Base-by-base conservation (phyloP, 306 rosid genomes). In the Vicia villosa region DNA sequence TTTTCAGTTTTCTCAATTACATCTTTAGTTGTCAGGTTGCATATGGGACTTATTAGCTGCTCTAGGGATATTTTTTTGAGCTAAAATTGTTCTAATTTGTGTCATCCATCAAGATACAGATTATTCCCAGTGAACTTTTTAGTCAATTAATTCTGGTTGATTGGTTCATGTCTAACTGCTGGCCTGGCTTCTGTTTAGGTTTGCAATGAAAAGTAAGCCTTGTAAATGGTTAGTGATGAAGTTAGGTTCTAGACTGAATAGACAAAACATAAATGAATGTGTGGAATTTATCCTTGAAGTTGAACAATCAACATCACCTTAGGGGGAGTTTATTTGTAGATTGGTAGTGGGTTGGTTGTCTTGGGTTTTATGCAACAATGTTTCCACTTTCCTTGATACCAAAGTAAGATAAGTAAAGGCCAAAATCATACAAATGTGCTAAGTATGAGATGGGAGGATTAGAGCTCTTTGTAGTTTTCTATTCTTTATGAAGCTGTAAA, bases 81-180 rank as follows among this genome's bases (percentile, higher is more conserved):
- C 62, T 32, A 36, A 45, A 28, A 20, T 62, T 22, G 19, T 55
- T 66, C 34, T 43, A 34, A 20, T 55, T n/a, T 66, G 7, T 5
- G 46, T 16, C 59, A 63, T 16, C 64, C 36, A 16, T 24, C 30
- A 28, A 12, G 46, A 58, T 16, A 16, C 42, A 9, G n/a, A 32
- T 47, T 13, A 20, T 20, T 57, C 55, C 34, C 32, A 8, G 67
- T 46, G 21, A 43, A 8, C 45, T 15, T 13, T 12, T 34, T 14
- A 9, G 42, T 8, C 10, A 5, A 11, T 56, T 54, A 12, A 10
- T n/a, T 69, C 17, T 70, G 59, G 12, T 49, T 71, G 75, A 71
- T 56, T 15, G 49, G 32, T 60, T 46, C 40, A 13, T 34, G 69
- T 61, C 52, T 21, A 43, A 59, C 24, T 3, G 17, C 50, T 34